Conservation (phyloP, 73 alveolate genomes). For the Paramecium biaurelia region DNA sequence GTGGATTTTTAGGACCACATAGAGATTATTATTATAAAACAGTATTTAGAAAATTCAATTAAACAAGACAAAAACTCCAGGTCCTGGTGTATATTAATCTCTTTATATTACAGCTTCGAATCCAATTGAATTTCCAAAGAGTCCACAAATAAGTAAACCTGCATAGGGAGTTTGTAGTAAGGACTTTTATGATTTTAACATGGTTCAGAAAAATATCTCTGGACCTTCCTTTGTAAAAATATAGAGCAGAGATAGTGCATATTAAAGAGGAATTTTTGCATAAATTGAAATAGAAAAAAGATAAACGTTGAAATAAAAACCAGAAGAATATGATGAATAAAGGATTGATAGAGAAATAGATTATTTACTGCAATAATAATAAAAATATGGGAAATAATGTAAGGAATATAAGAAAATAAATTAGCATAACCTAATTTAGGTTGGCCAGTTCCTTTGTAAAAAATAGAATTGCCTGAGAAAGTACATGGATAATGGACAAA, state of each 20-base stretch:
- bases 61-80: conserved; percentile 39
- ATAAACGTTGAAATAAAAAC: neutral
- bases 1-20: conserved; percentile 11
- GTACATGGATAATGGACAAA: conserved; percentile 41
- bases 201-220: neutral
- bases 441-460: conserved; percentile 26
- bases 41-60: neutral
- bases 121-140: conserved; percentile 39
- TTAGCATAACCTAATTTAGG: neutral
- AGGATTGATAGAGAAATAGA: conserved; percentile 35
- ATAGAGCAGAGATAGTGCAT: conserved; percentile 10
- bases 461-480: conserved; percentile 4
- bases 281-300: conserved; percentile 41
- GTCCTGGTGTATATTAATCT: conserved; percentile 3
- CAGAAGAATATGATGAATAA: conserved; percentile 22
- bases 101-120: neutral
- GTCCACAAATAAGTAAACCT: conserved; percentile 19
- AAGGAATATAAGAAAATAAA: neutral
- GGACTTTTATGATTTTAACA: conserved; percentile 22
- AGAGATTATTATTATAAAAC: conserved; percentile 40
- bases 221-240: conserved; percentile 26
- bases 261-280: conserved; percentile 29
- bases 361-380: neutral
- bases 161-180: neutral
- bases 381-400: conserved; percentile 14